A percentile compares a stretch with the other conserved stretches of the same genome.
phyloP scores from a whole-genome alignment of 768 basidiomycete species.

The Rhodotorula diobovata region DNA sequence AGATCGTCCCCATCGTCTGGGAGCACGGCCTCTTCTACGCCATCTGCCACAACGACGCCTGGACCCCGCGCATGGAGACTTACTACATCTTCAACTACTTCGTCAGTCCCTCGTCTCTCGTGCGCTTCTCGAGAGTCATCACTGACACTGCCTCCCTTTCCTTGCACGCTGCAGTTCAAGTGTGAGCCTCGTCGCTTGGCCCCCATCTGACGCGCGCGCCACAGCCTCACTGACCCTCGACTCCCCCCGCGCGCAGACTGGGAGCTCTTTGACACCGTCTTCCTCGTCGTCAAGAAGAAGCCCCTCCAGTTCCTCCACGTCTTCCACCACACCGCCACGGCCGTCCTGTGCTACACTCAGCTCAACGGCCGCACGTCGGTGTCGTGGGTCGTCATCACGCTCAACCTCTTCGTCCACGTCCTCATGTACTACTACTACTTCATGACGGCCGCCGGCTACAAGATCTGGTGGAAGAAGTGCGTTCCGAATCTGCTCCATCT shows the following conservation, averaged over 20 bases:
- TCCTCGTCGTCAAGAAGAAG: constrained; percentile 97
- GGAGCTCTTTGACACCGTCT: constrained; percentile 92
- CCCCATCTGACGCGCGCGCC: no score
- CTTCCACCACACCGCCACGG: constrained; percentile 98
- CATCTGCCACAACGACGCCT: constrained; percentile 70
- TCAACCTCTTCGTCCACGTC: constrained; percentile 91
- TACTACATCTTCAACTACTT: constrained; percentile 99
- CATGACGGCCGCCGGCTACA: constrained; percentile 84
- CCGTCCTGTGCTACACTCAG: constrained; percentile 87
- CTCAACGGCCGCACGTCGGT: constrained; percentile 90
- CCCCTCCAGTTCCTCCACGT: constrained; percentile 89
- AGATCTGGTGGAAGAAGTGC: constrained; percentile 97
- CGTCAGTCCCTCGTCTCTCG: constrained; percentile 52
- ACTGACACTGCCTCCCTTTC: not conserved
- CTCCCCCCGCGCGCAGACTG: constrained; percentile 51
- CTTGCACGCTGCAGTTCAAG: not conserved
- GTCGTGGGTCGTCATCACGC: constrained; percentile 89
- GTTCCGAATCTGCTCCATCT: not conserved
- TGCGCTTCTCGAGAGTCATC: not conserved
- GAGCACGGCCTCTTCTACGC: constrained; percentile 67
- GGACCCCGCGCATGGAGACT: constrained; percentile 79
- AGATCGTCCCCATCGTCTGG: constrained; percentile 63
- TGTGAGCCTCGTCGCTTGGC: no score
- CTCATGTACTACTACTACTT: constrained; percentile 99
- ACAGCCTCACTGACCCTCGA: no score